Evolutionary conservation across 2,329 filamentous ascomycete genomes (phyloP), one percentile per base, ranked within the genome.

Genomic region (Fusarium secorum): DNA sequence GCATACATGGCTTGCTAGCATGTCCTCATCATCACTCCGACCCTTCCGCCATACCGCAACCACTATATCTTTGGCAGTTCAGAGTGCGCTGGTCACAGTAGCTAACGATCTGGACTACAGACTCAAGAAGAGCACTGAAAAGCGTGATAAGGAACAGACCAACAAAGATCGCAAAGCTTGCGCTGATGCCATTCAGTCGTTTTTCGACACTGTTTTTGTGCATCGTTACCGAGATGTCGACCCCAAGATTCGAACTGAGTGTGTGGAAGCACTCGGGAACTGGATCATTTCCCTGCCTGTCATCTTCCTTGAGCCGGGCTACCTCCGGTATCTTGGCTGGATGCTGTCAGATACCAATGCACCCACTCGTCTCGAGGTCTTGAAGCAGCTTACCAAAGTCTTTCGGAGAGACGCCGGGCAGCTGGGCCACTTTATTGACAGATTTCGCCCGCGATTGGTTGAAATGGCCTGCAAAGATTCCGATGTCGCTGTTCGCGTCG

Each of bases 201-300:
- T 94, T 75, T 97, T 98, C 77, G 93, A 97, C 74, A 93, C 93
- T 4, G 91, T 98, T 49, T 99, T 97, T 78, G 92, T 98, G 33
- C 95, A 99, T 81, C 91, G 96, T 51, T 99, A 98, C 80, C 93
- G 96, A 67, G 96, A 99, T 78, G 89, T 98, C 33, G 96, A 99
- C 76, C 89, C 93, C 11, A 93, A 89, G 75, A 97, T 99, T 72
- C 89, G 96, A 57, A 90, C 91, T 1, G 95, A 98, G 76, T 98
- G 95, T 77, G 91, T 97, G 28, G 90, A 92, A 70, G 93, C 94
- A 18, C 85, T 99, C 13, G 94, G 95, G 32, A 88, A 90, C 42
- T 99, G 96, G 96, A 97, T 98, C 73, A 88, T 90, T 78, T 88
- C 88, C 15, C 89, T 97, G 55, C 93, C 95, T 4, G 93, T 94